A percentile compares a stretch with the other conserved stretches of the same genome.
These are phyloP conservation scores for Streptanthus diversifolius DNA, from an alignment of 345 rosid genomes.

Conservation along the genomic window DNA sequence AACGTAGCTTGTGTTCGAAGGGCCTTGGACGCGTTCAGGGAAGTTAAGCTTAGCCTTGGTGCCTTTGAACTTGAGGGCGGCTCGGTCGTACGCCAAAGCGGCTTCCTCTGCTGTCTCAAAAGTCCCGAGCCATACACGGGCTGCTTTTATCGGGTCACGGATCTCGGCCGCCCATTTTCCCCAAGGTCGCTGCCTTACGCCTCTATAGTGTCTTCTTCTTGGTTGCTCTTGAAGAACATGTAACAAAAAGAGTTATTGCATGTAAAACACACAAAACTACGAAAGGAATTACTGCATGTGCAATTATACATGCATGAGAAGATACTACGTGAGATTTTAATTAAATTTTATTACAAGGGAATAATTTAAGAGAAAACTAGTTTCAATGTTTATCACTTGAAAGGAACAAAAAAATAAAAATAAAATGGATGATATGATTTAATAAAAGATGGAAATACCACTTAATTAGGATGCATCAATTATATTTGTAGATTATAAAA, in stretches of 20 bases:
- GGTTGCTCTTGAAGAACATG: conserved; percentile 44
- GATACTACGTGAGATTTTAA: conserved; percentile 12
- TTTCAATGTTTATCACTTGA: not conserved
- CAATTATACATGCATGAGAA: conserved; percentile 7
- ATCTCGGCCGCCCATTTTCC: conserved; percentile 99
- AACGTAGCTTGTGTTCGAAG: conserved; percentile 30
- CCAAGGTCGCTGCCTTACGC: conserved; percentile 97
- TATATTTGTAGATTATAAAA: not conserved
- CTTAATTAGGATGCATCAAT: not conserved
- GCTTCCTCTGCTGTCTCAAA: conserved; percentile 89
- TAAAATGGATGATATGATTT: not conserved
- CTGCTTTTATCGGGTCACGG: conserved; percentile 73
- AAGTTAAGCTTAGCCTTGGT: conserved; percentile 90
- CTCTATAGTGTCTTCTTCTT: conserved; percentile 75
- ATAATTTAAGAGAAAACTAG: not conserved
- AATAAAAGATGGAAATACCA: not conserved
- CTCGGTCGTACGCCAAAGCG: conserved; percentile 80
- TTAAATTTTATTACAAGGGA: not conserved
- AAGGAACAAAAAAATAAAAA: not conserved
- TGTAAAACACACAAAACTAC: not conserved
- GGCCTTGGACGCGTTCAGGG: conserved; percentile 73
- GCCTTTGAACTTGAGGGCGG: conserved; percentile 92
- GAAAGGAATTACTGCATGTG: conserved; percentile 5
- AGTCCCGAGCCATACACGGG: conserved; percentile 90
- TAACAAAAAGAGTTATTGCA: not conserved